Evolutionary conservation across 371 early-diverging fungal species (phyloP).

Genomic region (Saksenaea oblongispora): DNA sequence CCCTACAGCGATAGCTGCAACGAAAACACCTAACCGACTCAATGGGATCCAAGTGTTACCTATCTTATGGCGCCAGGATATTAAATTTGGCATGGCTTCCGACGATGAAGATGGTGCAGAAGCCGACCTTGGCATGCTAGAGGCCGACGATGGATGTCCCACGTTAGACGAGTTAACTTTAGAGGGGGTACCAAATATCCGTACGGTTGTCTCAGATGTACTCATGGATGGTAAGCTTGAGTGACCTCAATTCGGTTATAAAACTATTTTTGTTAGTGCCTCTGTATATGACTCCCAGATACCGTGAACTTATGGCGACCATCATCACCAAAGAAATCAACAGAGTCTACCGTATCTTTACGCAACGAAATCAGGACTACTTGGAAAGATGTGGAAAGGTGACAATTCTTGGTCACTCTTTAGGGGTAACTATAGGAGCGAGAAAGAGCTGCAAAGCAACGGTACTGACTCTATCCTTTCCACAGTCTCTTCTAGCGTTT

Average conservation of each 20-base stretch:
- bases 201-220: slow-evolving; percentile 82
- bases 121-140: slow-evolving; percentile 55
- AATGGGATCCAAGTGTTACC: slow-evolving; percentile 85
- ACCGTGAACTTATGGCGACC: slow-evolving; percentile 78
- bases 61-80: slow-evolving; percentile 81
- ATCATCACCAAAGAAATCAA: slow-evolving; percentile 78
- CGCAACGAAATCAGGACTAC: slow-evolving; percentile 74
- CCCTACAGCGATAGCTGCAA: slow-evolving; percentile 31
- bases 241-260: no score
- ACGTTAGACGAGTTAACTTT: slow-evolving; percentile 78
- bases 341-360: slow-evolving; percentile 70
- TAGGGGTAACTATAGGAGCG: slow-evolving; percentile 54
- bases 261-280: slow-evolving; percentile 51
- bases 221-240: slow-evolving; percentile 80
- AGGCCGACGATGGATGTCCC: slow-evolving; percentile 62
- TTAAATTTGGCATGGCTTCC: slow-evolving; percentile 69
- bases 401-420: slow-evolving; percentile 78
- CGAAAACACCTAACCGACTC: slow-evolving; percentile 26
- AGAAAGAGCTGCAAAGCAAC: slow-evolving; percentile 1
- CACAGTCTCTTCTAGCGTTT: slow-evolving; percentile 69
- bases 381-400: slow-evolving; percentile 68
- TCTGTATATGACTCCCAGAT: slow-evolving; percentile 80
- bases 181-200: slow-evolving; percentile 81
- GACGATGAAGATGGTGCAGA: slow-evolving; percentile 46
- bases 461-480: neutral